These are phyloP conservation scores for Lippia alba DNA, from an alignment of 305 asterid genomes.

Conservation along the genomic window DNA sequence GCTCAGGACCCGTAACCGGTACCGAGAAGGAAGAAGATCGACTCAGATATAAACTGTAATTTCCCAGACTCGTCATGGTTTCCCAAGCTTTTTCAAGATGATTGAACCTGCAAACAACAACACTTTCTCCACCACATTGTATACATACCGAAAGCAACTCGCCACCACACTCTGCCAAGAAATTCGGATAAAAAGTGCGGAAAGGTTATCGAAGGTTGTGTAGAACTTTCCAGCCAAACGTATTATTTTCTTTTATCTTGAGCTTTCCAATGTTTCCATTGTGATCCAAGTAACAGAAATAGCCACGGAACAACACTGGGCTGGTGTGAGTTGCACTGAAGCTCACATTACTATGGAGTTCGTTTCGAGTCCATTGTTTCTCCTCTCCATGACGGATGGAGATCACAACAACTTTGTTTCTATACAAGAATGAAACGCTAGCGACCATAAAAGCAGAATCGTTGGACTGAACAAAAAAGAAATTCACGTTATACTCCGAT, in stretches of 20 bases:
- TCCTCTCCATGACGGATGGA: no score
- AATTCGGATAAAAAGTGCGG: background rate
- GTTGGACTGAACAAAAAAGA: no score
- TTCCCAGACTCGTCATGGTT: background rate
- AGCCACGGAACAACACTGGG: background rate
- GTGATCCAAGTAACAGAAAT: background rate
- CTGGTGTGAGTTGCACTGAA: background rate
- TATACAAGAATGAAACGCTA: background rate
- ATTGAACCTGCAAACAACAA: background rate
- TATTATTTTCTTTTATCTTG: background rate
- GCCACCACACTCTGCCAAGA: no score
- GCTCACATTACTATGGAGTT: background rate
- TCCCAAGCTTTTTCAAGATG: background rate
- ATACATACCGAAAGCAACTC: background rate
- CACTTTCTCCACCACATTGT: background rate
- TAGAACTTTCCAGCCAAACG: background rate
- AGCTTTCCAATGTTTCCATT: slow-evolving; percentile 2
- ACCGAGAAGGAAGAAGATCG: background rate
- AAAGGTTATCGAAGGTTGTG: background rate
- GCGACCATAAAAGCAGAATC: no score
- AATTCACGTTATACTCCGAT: no score
- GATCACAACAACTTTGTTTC: background rate
- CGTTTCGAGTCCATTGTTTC: background rate
- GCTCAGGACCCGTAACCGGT: background rate
- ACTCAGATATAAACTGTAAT: background rate